Base-by-base conservation (phyloP, 2,329 filamentous ascomycete species). In the Geosmithia morbida region DNA sequence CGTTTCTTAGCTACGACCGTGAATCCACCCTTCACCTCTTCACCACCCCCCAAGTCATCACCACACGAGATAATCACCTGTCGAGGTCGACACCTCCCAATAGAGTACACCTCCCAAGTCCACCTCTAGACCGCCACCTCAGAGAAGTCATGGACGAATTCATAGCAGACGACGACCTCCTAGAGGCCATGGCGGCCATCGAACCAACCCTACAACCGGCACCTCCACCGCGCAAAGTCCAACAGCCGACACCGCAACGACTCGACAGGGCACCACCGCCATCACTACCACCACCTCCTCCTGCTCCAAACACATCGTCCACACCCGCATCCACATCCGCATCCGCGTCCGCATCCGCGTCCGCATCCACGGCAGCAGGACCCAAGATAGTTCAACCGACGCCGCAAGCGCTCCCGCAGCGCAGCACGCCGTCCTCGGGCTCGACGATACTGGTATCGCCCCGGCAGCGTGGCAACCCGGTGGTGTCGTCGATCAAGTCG, bases 391-490 rank as follows among this genome's bases (percentile, higher is more conserved):
- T 90, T 33, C 90, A 96, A 63, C 89, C 88, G 11, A 94, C 82
- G 49, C 90, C 89, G 1, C 89, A 96, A 66, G 82, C 79, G n/a
- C 72, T 95, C 2, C 76, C 86, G 1, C 75, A 78, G 51, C 69
- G 70, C 44, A 69, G 69, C 7, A 26, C 22, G 8, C 33, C 33
- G 13, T 37, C 33, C 33, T 65, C 78, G 2, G 83, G 84, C 3
- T 87, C 85, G 16, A 79, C 84, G 5, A 94, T 97, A 53, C 74
- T 94, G 18, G 89, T 97, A 29, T 96, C 89, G 37, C 83, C 87
- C 16, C 81, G 89, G 41, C 89, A 98, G 63, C 94, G 94, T 64
- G 92, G 90, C 51, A 98, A 98, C 57, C 92, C 92, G 0, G 85
- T 97, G 45, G 69, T 98, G 29, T 84, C 86, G 47, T 79, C 83